These are phyloP conservation scores for Coemansia sp. DNA, from an alignment of 192 early-diverging fungal species.

Conservation along the genomic window DNA sequence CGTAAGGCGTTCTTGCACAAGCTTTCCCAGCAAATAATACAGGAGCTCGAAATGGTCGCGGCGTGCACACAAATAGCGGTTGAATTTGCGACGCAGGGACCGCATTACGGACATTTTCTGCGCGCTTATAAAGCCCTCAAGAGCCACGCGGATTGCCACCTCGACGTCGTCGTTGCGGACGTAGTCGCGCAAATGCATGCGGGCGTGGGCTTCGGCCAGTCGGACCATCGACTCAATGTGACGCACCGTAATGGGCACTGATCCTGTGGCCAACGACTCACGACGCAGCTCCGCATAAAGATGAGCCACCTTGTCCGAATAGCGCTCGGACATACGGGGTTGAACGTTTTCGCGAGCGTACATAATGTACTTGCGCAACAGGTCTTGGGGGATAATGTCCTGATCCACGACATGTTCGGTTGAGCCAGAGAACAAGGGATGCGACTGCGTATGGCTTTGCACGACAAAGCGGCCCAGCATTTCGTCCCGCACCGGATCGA, in stretches of 20 bases:
- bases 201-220: conserved; percentile 84
- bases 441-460: conserved; percentile 86
- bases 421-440: conserved; percentile 63
- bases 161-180: conserved; percentile 91
- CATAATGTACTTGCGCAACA: conserved; percentile 86
- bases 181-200: conserved; percentile 92
- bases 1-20: conserved; percentile 74
- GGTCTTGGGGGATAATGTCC: conserved; percentile 72
- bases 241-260: conserved; percentile 86
- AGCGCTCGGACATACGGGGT: conserved; percentile 80
- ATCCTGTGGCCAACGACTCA: conserved; percentile 76
- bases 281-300: conserved; percentile 90
- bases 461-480: conserved; percentile 91
- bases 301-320: conserved; percentile 83
- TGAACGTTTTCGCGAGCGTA: conserved; percentile 75
- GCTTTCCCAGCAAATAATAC: conserved; percentile 68
- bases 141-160: conserved; percentile 83
- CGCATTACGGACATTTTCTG: conserved; percentile 93
- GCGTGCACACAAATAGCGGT: conserved; percentile 75
- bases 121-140: conserved; percentile 87
- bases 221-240: conserved; percentile 86
- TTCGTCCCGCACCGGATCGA: conserved; percentile 89
- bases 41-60: conserved; percentile 82
- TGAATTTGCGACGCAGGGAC: conserved; percentile 77
- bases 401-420: conserved; percentile 34